A percentile compares a stretch with the other conserved stretches of the same genome.
Evolutionary conservation across 139 green algal species (phyloP).

Genomic region (Dunaliella primolecta): DNA sequence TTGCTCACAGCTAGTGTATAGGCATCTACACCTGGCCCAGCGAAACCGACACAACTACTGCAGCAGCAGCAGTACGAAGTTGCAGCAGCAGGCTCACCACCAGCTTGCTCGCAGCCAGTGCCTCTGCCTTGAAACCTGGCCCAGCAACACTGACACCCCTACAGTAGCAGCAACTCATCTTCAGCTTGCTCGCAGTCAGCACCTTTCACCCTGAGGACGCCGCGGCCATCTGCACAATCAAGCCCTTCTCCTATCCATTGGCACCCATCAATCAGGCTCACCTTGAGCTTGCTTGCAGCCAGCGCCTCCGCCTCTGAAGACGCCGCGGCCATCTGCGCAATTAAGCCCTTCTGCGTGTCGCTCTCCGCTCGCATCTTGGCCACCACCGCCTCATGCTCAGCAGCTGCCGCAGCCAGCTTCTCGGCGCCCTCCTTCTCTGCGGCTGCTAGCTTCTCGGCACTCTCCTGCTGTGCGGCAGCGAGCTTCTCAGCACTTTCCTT

Average conservation of each 20-base stretch:
- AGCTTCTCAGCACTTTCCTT: not conserved
- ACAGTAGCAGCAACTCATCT: too few relatives aligned
- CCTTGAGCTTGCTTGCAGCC: not conserved
- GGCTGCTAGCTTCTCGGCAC: not conserved
- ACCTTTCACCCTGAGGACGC: not conserved
- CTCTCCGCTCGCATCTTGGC: too few relatives aligned
- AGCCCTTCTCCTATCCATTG: too few relatives aligned
- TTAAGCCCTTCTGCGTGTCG: not conserved
- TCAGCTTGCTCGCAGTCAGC: not conserved
- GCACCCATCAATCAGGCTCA: not conserved
- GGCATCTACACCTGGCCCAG: too few relatives aligned
- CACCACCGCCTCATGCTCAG: not conserved
- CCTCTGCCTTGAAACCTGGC: not conserved
- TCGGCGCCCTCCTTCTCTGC: not conserved
- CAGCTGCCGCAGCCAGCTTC: not conserved
- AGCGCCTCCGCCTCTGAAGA: not conserved
- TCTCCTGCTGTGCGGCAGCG: not conserved
- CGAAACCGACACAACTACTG: too few relatives aligned
- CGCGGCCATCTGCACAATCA: not conserved
- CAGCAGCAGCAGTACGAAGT: too few relatives aligned
- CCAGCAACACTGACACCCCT: not conserved
- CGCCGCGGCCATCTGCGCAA: not conserved
- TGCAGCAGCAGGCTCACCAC: not conserved
- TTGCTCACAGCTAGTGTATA: too few relatives aligned
- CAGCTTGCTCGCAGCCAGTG: not conserved